phyloP scores from a whole-genome alignment of 208 protist genomes.

The Zelonia costaricensis region DNA sequence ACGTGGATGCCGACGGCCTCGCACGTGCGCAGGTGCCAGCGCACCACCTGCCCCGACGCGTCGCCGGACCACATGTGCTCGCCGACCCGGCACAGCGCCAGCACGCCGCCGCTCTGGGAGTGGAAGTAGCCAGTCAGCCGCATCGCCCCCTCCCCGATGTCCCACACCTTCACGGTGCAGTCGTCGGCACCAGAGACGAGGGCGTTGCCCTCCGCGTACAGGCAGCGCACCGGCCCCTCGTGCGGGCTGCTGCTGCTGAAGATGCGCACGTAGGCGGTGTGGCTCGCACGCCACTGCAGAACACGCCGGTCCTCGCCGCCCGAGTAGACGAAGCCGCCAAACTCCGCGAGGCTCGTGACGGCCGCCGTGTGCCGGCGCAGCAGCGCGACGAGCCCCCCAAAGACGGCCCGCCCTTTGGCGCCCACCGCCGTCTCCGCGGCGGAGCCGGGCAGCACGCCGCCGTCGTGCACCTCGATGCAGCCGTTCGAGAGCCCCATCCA shows the following conservation, averaged over 20 bases:
- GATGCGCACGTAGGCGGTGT: constrained; percentile 36
- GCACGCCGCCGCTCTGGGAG: constrained; percentile 54
- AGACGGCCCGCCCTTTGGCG: background rate
- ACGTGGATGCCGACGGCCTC: constrained; percentile 53
- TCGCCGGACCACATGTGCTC: constrained; percentile 87
- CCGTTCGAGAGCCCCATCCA: constrained; percentile 86
- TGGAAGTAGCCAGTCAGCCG: constrained; percentile 82
- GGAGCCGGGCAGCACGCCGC: constrained; percentile 23
- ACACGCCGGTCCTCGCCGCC: constrained; percentile 67
- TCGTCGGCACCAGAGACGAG: constrained; percentile 80
- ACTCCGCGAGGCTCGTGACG: constrained; percentile 75
- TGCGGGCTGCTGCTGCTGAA: constrained; percentile 36
- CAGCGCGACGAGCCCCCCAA: constrained; percentile 26
- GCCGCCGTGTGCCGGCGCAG: constrained; percentile 54
- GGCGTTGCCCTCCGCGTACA: constrained; percentile 82
- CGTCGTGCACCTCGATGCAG: constrained; percentile 70
- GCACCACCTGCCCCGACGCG: constrained; percentile 55
- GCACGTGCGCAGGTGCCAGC: constrained; percentile 70
- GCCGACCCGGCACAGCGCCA: constrained; percentile 70
- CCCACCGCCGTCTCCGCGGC: background rate
- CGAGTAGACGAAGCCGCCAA: constrained; percentile 82
- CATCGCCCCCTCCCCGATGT: constrained; percentile 60
- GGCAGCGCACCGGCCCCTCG: constrained; percentile 59
- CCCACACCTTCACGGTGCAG: constrained; percentile 85
- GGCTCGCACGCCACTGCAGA: constrained; percentile 64